These are phyloP conservation scores for Dissoconium aciculare DNA, from an alignment of 2,329 filamentous ascomycete genomes.

Conservation along the genomic window DNA sequence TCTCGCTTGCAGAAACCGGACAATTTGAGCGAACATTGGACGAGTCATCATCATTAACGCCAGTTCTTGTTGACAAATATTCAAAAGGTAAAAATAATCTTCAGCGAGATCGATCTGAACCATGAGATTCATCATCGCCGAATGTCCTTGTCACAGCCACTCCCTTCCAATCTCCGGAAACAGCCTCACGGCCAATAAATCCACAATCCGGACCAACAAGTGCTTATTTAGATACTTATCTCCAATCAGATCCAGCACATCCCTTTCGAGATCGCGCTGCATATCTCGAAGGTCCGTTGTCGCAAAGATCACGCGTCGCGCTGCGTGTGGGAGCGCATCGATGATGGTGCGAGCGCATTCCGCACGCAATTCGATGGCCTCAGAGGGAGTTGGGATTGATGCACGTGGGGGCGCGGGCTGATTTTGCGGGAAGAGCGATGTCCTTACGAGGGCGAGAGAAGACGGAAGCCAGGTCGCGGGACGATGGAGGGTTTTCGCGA, in stretches of 20 bases:
- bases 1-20: too few relatives aligned
- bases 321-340: conserved; percentile 31
- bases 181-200: conserved; percentile 64
- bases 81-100: too few relatives aligned
- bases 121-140: too few relatives aligned
- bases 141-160: too few relatives aligned
- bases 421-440: conserved; percentile 76
- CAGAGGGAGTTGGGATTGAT: conserved; percentile 44
- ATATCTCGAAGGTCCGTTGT: conserved; percentile 15
- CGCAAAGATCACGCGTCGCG: conserved; percentile 33
- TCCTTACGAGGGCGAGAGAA: conserved; percentile 53
- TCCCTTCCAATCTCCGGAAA: conserved; percentile 88
- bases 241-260: conserved; percentile 52
- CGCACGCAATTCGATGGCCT: conserved; percentile 47
- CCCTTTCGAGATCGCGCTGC: conserved; percentile 35
- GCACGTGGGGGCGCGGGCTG: conserved; percentile 50
- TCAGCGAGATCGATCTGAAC: too few relatives aligned
- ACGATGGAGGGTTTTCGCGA: not conserved
- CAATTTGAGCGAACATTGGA: too few relatives aligned
- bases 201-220: conserved; percentile 66
- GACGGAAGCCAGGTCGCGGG: conserved; percentile 29
- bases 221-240: conserved; percentile 90
- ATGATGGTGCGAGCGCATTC: conserved; percentile 49
- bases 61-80: too few relatives aligned
- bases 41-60: too few relatives aligned